Percentiles rank a stretch among this genome's conserved stretches.
Evolutionary conservation across 225 moss, liverwort and hornwort species (phyloP).

Genomic region (Lunularia cruciata): DNA sequence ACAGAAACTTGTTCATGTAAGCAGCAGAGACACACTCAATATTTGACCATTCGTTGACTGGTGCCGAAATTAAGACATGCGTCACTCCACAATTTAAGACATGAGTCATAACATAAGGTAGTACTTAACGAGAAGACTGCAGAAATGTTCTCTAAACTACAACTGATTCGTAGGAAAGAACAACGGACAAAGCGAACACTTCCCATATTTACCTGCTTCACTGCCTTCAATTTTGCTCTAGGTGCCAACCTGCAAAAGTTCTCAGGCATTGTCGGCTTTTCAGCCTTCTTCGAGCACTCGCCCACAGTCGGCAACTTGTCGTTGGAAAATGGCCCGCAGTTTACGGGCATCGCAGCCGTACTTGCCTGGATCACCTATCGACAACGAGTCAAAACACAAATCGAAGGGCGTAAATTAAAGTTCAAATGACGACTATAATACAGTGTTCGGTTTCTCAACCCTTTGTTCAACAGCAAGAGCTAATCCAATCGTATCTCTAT

Average conservation of each 20-base stretch:
- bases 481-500: too few species aligned
- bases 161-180: too few species aligned
- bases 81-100: too few species aligned
- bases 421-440: too few species aligned
- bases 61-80: too few species aligned
- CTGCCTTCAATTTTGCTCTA: slow-evolving; percentile 57
- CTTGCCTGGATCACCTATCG: slow-evolving; percentile 21
- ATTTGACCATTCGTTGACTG: too few species aligned
- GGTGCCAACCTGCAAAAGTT: slow-evolving; percentile 54
- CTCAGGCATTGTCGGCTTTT: slow-evolving; percentile 50
- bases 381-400: neutral
- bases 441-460: too few species aligned
- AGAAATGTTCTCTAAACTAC: too few species aligned
- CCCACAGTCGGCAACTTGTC: slow-evolving; percentile 13
- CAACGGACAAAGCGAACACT: neutral
- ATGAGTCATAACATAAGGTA: too few species aligned
- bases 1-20: slow-evolving; percentile 50
- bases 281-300: slow-evolving; percentile 21
- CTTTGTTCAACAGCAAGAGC: too few species aligned
- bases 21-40: slow-evolving; percentile 10
- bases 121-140: too few species aligned
- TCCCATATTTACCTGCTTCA: slow-evolving; percentile 54
- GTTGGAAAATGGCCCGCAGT: neutral
- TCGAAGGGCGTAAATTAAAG: too few species aligned
- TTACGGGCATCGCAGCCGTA: neutral